These are phyloP conservation scores for Sclerotiophoma versabilis DNA, from an alignment of 2,329 filamentous ascomycete genomes.

Conservation along the genomic window DNA sequence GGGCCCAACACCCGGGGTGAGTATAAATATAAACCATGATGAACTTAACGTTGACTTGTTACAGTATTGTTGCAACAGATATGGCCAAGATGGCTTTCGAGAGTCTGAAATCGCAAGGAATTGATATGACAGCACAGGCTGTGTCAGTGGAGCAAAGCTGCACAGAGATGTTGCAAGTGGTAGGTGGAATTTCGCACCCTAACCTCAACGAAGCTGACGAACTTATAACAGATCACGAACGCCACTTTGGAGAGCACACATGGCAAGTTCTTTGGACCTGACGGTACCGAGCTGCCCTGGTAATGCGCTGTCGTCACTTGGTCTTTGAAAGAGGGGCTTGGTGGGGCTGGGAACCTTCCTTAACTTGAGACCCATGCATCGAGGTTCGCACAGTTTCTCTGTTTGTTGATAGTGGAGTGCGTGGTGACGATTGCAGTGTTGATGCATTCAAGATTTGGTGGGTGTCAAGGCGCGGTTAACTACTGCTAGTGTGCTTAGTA, in stretches of 20 bases:
- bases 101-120: conserved; percentile 2
- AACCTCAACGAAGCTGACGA: not conserved
- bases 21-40: not conserved
- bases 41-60: not conserved
- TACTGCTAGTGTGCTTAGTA: no score
- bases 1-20: conserved; percentile 25
- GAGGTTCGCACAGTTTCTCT: no score
- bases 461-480: no score
- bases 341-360: no score
- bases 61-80: conserved; percentile 16
- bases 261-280: conserved; percentile 18
- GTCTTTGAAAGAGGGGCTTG: no score
- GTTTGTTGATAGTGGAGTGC: no score
- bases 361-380: no score
- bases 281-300: conserved; percentile 21
- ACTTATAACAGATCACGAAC: conserved; percentile 16
- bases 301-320: not conserved
- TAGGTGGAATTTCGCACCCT: not conserved
- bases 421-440: no score
- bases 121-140: conserved; percentile 2
- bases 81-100: conserved; percentile 10
- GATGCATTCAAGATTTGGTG: no score
- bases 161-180: conserved; percentile 6
- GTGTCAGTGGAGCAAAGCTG: conserved; percentile 18
- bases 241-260: conserved; percentile 15